These are phyloP conservation scores for Buxus sempervirens DNA, from an alignment of 164 flowering plant genomes.

Conservation along the genomic window DNA sequence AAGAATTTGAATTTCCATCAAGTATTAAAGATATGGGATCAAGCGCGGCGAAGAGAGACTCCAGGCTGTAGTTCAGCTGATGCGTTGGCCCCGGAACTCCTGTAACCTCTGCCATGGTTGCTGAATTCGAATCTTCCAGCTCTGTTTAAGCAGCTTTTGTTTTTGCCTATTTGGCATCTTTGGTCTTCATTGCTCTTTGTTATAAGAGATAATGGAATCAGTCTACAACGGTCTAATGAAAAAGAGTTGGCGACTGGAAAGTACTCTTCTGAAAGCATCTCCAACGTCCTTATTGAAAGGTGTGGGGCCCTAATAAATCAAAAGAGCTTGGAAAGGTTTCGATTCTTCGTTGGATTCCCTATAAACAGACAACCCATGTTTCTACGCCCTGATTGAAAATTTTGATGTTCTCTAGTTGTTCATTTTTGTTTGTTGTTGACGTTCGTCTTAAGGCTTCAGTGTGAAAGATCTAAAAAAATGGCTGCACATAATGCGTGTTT, in stretches of 20 bases:
- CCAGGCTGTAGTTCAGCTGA: background rate
- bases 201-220: too few species aligned
- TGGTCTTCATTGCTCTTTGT: background rate
- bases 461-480: too few species aligned
- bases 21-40: constrained; percentile 42
- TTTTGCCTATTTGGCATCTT: background rate
- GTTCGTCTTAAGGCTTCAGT: too few species aligned
- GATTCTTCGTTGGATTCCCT: constrained; percentile 5
- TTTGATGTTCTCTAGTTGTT: too few species aligned
- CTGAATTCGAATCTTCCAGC: constrained; percentile 2
- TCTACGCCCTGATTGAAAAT: background rate
- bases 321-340: background rate
- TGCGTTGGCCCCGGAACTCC: constrained; percentile 21
- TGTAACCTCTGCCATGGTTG: constrained; percentile 30
- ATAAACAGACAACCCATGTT: background rate
- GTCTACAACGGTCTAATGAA: background rate
- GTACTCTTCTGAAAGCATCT: too few species aligned
- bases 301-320: background rate
- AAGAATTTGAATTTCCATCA: constrained; percentile 31
- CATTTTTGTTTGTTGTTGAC: too few species aligned
- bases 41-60: constrained; percentile 31
- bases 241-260: background rate
- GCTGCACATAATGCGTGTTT: too few species aligned
- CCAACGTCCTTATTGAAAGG: background rate
- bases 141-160: background rate